Base-by-base conservation (phyloP, 495 filamentous ascomycete genomes). In the Trypethelium eluteriae region DNA sequence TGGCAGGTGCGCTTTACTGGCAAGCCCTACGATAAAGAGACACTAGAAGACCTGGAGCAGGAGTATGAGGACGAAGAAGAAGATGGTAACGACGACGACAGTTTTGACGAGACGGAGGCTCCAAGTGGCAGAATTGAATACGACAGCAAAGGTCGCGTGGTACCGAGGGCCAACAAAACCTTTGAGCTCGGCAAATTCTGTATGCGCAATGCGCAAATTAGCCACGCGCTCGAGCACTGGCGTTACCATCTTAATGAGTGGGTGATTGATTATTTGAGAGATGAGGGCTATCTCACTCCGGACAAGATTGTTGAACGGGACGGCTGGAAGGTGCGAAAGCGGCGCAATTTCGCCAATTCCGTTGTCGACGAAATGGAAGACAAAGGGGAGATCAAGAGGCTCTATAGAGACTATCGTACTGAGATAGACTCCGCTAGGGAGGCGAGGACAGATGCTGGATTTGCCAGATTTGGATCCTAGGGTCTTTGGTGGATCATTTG, bases 181-280 rank as follows among this genome's bases (percentile, higher is more conserved):
- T 80, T 72, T 71, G 64, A 68, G 46, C 65, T 80, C n/a, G 78
- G 78, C 50, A 72, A 70, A 68, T 81, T 81, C 67, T 94, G 90
- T 80, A 84, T 81, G 67, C 75, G 71, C 59, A 92, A 90, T 72
- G 88, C 90, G 6, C 77, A 81, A 64, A 85, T 85, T 16, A 88
- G 88, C 0, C 90, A 93, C 70, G 81, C 79, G 0, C 79, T 93
- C 2, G 80, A 81, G 1, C 90, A 94, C 75, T 94, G 90, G 90
- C 87, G 88, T 50, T 83, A 83, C 70, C 83, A 85, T 39, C 84
- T 93, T 50, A 88, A 89, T 67, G 80, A 88, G 67, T 88, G 81
- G 81, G 86, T 92, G 2, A 79, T 88, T 14, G 79, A 84, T 16
- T 83, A 83, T 63, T 82, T 94, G 3, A 72, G 77, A 4, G 70